A percentile compares a stretch with the other conserved stretches of the same genome.
Conservation (phyloP, 257 asterid species). For the Penstemon davidsonii region DNA sequence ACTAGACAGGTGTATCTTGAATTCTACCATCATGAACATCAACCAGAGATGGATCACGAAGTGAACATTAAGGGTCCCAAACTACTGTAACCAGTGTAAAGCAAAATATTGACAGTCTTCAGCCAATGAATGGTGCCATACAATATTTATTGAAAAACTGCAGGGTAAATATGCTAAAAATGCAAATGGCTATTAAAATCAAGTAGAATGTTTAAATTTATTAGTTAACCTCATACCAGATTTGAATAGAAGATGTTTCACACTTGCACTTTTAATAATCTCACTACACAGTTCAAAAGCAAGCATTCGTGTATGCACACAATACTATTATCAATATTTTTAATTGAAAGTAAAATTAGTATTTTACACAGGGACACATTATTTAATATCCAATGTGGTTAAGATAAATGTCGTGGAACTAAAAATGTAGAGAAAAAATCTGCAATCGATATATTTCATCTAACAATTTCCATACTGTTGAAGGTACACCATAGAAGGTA, state of each 20-base stretch:
- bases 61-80: no score
- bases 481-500: background rate
- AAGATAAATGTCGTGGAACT: constrained; percentile 9
- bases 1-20: no score
- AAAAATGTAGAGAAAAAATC: background rate
- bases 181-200: background rate
- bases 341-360: background rate
- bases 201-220: background rate
- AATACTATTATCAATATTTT: constrained; percentile 12
- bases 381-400: background rate
- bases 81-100: background rate
- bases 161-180: background rate
- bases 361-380: background rate
- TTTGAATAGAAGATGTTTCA: background rate
- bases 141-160: background rate
- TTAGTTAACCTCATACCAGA: constrained; percentile 3
- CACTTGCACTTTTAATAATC: background rate
- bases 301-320: background rate
- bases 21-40: no score
- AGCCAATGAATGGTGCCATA: background rate
- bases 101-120: background rate
- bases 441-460: background rate
- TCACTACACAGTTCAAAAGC: constrained; percentile 6
- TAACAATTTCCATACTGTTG: background rate
- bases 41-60: no score